phyloP scores from a whole-genome alignment of 306 rosid genomes.

The Vigna angularis region DNA sequence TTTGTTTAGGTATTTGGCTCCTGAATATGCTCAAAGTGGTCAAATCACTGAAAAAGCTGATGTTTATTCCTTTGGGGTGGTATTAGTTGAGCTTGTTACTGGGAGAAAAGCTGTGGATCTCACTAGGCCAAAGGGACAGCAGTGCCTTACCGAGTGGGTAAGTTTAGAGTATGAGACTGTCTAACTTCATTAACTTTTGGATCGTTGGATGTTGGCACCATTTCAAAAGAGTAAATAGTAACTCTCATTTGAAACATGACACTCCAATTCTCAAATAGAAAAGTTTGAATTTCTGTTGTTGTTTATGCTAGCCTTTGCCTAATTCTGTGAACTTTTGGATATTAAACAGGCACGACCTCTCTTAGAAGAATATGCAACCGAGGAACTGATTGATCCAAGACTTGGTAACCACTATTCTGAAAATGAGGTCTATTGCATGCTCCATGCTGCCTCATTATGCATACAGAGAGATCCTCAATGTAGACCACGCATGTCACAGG shows the following conservation, averaged over 20 bases:
- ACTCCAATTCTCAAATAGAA: not conserved
- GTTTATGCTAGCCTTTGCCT: not conserved
- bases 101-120: constrained; percentile 99
- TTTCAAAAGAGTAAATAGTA: constrained; percentile 25
- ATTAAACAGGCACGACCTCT: constrained; percentile 85
- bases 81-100: constrained; percentile 88
- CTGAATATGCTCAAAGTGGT: constrained; percentile 98
- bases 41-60: constrained; percentile 99
- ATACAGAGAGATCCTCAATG: constrained; percentile 87
- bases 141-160: constrained; percentile 99
- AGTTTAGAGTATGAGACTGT: constrained; percentile 34
- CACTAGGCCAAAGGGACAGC: constrained; percentile 91
- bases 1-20: constrained; percentile 86
- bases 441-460: constrained; percentile 93
- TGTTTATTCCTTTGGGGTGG: constrained; percentile 97
- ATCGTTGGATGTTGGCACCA: not conserved
- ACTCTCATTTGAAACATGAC: constrained; percentile 35
- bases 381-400: constrained; percentile 90
- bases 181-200: not conserved
- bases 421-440: constrained; percentile 87
- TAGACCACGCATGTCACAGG: constrained; percentile 99
- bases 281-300: constrained; percentile 9
- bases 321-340: constrained; percentile 32
- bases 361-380: constrained; percentile 78
- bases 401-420: constrained; percentile 71